Evolutionary conservation across 345 rosid species (phyloP).

Genomic region (Clarkia xantiana): DNA sequence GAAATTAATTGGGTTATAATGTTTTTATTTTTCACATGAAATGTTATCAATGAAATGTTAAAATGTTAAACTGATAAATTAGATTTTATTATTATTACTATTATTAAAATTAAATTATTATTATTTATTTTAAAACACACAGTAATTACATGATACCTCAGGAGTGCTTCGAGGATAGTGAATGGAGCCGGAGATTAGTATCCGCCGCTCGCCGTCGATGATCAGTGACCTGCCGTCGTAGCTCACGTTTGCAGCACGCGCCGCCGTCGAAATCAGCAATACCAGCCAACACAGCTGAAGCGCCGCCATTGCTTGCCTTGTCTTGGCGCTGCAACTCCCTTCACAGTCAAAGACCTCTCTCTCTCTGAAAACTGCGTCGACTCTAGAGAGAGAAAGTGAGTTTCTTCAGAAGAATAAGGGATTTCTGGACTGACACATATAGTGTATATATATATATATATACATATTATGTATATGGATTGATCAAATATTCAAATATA

Average conservation of each 20-base stretch:
- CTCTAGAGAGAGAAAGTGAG: too few relatives aligned
- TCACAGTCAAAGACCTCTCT: not conserved
- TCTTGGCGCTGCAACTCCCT: not conserved
- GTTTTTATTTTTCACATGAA: too few relatives aligned
- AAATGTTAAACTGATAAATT: not conserved
- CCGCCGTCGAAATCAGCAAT: not conserved
- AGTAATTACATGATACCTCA: conserved; percentile 10
- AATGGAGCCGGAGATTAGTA: conserved; percentile 31
- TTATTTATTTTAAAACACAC: too few relatives aligned
- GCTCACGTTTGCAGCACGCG: conserved; percentile 9
- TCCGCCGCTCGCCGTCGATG: conserved; percentile 17
- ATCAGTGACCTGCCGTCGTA: conserved; percentile 30
- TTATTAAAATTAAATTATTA: too few relatives aligned
- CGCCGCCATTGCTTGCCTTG: not conserved
- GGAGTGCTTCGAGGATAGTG: conserved; percentile 38
- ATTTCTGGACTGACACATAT: not conserved
- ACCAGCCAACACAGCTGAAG: not conserved
- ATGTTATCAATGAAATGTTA: too few relatives aligned
- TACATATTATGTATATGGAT: not conserved
- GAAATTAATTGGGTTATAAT: too few relatives aligned
- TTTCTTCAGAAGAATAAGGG: too few relatives aligned
- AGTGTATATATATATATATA: not conserved
- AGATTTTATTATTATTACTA: too few relatives aligned
- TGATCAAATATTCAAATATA: too few relatives aligned
- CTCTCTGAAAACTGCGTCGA: not conserved